Percentiles rank a stretch among this genome's conserved stretches.
phyloP scores from a whole-genome alignment of 2,329 filamentous ascomycete species.

The Hysterium pulicare region DNA sequence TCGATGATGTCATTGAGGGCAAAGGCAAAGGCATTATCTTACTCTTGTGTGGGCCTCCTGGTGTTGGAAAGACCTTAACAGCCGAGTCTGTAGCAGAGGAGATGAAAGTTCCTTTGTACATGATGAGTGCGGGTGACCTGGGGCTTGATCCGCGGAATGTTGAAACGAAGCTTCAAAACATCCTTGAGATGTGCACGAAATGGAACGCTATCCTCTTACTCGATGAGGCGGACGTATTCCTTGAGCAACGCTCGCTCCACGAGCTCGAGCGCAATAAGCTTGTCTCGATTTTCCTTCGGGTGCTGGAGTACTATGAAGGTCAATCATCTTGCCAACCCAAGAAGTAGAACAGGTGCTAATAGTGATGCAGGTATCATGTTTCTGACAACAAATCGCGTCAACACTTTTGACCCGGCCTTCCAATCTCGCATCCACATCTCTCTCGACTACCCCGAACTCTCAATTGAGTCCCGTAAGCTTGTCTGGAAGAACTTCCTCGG shows the following conservation, averaged over 20 bases:
- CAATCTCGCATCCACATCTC: conserved; percentile 47
- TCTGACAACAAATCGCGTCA: conserved; percentile 41
- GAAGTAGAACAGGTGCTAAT: neutral
- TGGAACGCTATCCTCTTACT: conserved; percentile 53
- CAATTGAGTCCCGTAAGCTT: conserved; percentile 33
- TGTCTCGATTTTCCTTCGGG: conserved; percentile 32
- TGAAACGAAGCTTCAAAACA: conserved; percentile 44
- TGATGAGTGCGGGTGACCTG: conserved; percentile 50
- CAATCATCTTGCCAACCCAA: conserved; percentile 13
- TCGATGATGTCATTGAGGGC: conserved; percentile 36
- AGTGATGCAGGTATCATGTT: conserved; percentile 32
- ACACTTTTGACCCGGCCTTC: conserved; percentile 46
- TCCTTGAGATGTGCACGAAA: conserved; percentile 47
- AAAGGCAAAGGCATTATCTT: conserved; percentile 54
- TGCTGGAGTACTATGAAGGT: conserved; percentile 44
- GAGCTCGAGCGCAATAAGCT: conserved; percentile 28
- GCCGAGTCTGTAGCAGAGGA: conserved; percentile 45
- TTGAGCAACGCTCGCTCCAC: conserved; percentile 23
- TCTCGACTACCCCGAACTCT: conserved; percentile 44
- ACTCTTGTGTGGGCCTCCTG: conserved; percentile 50
- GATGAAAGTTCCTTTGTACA: conserved; percentile 50
- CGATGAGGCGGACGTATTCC: conserved; percentile 47
- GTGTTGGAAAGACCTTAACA: conserved; percentile 51
- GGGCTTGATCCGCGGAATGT: conserved; percentile 43
- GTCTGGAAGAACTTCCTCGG: conserved; percentile 48